Conservation (phyloP, 139 green algal species). For the Chlamydomonas eustigma region DNA sequence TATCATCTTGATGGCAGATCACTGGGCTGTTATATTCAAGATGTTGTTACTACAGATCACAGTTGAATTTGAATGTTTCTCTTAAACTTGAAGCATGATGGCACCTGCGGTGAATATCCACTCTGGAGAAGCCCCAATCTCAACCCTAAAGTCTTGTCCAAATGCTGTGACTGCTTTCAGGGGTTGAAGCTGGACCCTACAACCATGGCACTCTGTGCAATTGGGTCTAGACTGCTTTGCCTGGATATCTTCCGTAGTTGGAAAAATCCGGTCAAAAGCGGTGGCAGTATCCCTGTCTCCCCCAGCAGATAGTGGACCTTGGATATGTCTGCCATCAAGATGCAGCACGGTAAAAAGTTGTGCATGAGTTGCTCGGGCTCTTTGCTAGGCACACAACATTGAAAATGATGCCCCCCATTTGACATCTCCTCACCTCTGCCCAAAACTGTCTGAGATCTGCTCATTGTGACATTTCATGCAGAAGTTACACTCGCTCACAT, state of each 20-base stretch:
- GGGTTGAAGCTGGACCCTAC: conserved; percentile 22
- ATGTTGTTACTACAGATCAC: too few relatives aligned
- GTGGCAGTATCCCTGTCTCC: too few relatives aligned
- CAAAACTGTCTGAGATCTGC: background rate
- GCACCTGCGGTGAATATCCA: conserved; percentile 12
- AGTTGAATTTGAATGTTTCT: background rate
- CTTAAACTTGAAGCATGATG: background rate
- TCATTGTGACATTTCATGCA: background rate
- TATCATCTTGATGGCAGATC: too few relatives aligned
- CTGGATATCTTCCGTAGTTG: background rate
- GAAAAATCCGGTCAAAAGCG: conserved; percentile 13
- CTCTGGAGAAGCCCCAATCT: background rate
- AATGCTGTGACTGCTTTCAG: conserved; percentile 15
- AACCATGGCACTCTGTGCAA: conserved; percentile 37
- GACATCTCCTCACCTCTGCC: conserved; percentile 18
- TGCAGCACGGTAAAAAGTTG: too few relatives aligned
- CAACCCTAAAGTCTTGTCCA: conserved; percentile 19
- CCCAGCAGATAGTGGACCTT: too few relatives aligned
- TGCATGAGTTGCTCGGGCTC: too few relatives aligned
- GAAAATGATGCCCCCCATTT: too few relatives aligned
- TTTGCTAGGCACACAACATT: too few relatives aligned
- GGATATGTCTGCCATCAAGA: too few relatives aligned
- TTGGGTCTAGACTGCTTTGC: conserved; percentile 19
- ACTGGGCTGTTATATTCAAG: too few relatives aligned
- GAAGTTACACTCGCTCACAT: background rate